A percentile compares a stretch with the other conserved stretches of the same genome.
Conservation (phyloP, 257 asterid species). For the Coffea eugenioides region DNA sequence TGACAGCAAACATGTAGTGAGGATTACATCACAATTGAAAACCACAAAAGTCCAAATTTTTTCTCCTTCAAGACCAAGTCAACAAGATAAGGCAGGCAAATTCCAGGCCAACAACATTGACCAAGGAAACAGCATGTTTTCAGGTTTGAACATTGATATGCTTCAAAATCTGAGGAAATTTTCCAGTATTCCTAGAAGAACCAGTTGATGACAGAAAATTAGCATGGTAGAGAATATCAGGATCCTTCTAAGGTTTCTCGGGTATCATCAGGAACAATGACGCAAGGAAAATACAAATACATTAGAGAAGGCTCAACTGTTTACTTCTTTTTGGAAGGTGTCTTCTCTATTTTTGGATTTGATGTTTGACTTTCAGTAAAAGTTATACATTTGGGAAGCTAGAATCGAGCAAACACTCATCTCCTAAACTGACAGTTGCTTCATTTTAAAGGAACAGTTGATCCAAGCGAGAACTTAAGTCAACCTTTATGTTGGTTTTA, state of each 20-base stretch:
- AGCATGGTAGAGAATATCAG: neutral
- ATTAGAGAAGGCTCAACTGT: neutral
- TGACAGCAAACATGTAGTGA: neutral
- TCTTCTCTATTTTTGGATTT: neutral
- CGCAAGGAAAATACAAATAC: neutral
- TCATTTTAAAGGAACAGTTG: neutral
- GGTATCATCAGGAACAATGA: neutral
- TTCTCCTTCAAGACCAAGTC: constrained; percentile 15
- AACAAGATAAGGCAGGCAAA: constrained; percentile 37
- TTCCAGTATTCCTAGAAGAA: neutral
- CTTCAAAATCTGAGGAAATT: neutral
- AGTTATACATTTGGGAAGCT: neutral
- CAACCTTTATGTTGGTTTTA: neutral
- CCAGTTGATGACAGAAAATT: neutral
- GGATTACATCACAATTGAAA: neutral
- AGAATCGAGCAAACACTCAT: neutral
- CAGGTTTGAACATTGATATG: neutral
- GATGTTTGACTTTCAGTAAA: neutral
- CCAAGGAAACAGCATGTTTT: constrained; percentile 6
- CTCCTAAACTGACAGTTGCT: neutral
- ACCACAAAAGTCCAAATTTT: neutral
- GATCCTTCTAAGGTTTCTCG: neutral
- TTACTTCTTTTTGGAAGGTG: neutral
- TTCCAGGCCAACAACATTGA: constrained; percentile 28
- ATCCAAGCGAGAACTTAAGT: neutral